Percentiles rank a stretch among this genome's conserved stretches.
Conservation (phyloP, 768 basidiomycete genomes). For the Tylopilus intermedius region DNA sequence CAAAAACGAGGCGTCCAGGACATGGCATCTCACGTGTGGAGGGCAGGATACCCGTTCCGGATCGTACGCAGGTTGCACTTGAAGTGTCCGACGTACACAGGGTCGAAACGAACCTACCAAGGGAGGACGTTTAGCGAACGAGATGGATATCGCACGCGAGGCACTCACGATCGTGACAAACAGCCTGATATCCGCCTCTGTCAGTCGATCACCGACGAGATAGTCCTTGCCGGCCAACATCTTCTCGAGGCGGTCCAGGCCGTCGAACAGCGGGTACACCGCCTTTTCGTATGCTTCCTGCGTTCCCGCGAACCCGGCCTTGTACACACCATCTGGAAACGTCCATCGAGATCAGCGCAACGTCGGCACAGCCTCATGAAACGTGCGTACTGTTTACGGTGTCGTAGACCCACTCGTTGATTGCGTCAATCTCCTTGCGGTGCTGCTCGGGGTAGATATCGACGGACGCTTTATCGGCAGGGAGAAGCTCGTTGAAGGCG, state of each 20-base stretch:
- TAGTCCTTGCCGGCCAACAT: constrained; percentile 75
- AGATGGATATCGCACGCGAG: background rate
- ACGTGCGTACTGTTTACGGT: constrained; percentile 67
- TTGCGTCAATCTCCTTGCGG: constrained; percentile 69
- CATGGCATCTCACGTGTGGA: constrained; percentile 45
- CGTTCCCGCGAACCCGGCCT: constrained; percentile 77
- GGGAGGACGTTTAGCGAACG: background rate
- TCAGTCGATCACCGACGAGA: constrained; percentile 76
- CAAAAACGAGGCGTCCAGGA: background rate
- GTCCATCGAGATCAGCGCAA: background rate
- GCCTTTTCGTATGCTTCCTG: constrained; percentile 79
- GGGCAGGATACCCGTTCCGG: constrained; percentile 80
- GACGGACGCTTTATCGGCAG: constrained; percentile 56
- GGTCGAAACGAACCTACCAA: constrained; percentile 76
- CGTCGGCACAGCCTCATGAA: constrained; percentile 3
- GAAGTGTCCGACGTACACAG: constrained; percentile 88
- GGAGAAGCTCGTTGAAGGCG: constrained; percentile 70
- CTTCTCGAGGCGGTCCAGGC: constrained; percentile 78
- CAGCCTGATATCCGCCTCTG: constrained; percentile 81
- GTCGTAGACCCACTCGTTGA: constrained; percentile 86
- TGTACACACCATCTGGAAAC: constrained; percentile 78
- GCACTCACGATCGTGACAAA: constrained; percentile 83
- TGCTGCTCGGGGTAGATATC: constrained; percentile 78
- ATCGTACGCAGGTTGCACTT: constrained; percentile 88
- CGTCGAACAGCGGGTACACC: constrained; percentile 68